These are phyloP conservation scores for Karstenula rhodostoma DNA, from an alignment of 2,329 filamentous ascomycete species.

Conservation along the genomic window DNA sequence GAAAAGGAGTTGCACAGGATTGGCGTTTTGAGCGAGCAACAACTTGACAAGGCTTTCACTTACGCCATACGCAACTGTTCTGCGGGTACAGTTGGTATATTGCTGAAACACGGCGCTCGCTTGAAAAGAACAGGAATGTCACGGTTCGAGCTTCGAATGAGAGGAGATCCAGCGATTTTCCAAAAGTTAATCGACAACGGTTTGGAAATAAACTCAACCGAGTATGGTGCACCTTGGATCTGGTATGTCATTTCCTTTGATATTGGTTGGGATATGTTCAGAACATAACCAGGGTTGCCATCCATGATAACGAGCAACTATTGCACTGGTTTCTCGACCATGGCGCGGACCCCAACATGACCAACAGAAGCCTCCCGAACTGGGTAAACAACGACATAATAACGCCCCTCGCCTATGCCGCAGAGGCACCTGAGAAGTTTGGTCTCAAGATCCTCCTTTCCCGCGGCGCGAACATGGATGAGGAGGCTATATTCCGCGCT, in stretches of 20 bases:
- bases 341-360: conserved; percentile 18
- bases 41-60: conserved; percentile 7
- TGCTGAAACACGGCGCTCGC: conserved; percentile 1
- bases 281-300: background rate
- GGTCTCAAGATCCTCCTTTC: conserved; percentile 9
- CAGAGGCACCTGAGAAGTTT: background rate
- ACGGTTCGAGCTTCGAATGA: background rate
- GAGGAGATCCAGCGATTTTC: conserved; percentile 10
- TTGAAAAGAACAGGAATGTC: background rate
- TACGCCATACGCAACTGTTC: background rate
- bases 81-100: background rate
- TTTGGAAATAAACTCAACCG: conserved; percentile 19
- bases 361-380: background rate
- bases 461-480: background rate
- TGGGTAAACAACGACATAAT: background rate
- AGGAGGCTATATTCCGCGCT: background rate
- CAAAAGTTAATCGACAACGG: conserved; percentile 15
- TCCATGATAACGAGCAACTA: background rate
- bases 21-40: background rate
- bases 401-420: conserved; percentile 8
- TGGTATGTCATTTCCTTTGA: conserved; percentile 1
- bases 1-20: background rate
- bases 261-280: background rate
- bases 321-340: conserved; percentile 20
- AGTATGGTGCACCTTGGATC: conserved; percentile 2